Percentiles rank a stretch among this genome's conserved stretches.
These are phyloP conservation scores for Colletotrichum tropicicola DNA, from an alignment of 2,329 filamentous ascomycete species.

Conservation along the genomic window DNA sequence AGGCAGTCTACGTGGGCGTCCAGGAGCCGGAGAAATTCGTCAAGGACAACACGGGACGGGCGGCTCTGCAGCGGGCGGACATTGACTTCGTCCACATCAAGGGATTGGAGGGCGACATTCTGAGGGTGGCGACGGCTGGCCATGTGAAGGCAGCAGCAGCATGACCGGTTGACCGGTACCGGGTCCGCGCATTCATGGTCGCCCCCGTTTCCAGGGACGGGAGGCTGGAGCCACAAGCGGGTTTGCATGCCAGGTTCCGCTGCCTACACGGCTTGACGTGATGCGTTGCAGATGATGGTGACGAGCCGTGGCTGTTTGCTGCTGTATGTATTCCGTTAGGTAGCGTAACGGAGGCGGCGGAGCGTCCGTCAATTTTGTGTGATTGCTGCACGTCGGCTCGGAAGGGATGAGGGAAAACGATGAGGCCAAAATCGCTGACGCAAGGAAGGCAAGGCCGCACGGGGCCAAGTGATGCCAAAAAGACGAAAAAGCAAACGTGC, in stretches of 20 bases:
- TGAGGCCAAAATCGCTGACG: neutral
- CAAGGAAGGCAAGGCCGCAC: neutral
- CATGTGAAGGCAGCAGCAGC: constrained; percentile 54
- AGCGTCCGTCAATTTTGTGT: too few species aligned
- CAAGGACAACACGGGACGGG: constrained; percentile 78
- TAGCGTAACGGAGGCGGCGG: too few species aligned
- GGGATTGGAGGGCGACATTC: constrained; percentile 83
- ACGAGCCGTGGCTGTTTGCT: too few species aligned
- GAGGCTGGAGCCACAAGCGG: too few species aligned
- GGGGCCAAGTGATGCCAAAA: neutral
- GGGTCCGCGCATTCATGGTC: too few species aligned
- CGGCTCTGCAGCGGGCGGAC: constrained; percentile 75
- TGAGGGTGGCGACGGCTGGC: constrained; percentile 84
- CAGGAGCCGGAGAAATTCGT: constrained; percentile 93
- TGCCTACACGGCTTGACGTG: too few species aligned
- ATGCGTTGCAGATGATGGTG: too few species aligned
- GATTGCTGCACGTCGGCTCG: neutral
- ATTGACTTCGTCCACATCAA: constrained; percentile 77
- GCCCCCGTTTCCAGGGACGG: too few species aligned
- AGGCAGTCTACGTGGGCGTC: constrained; percentile 86
- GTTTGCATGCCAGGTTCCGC: too few species aligned
- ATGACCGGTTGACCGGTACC: too few species aligned
- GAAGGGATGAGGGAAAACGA: neutral
- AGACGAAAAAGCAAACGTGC: neutral
- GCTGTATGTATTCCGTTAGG: too few species aligned